Evolutionary conservation across 495 filamentous ascomycete species (phyloP), one percentile per base, ranked within the genome.

Genomic region (Aspergillus asperescens): DNA sequence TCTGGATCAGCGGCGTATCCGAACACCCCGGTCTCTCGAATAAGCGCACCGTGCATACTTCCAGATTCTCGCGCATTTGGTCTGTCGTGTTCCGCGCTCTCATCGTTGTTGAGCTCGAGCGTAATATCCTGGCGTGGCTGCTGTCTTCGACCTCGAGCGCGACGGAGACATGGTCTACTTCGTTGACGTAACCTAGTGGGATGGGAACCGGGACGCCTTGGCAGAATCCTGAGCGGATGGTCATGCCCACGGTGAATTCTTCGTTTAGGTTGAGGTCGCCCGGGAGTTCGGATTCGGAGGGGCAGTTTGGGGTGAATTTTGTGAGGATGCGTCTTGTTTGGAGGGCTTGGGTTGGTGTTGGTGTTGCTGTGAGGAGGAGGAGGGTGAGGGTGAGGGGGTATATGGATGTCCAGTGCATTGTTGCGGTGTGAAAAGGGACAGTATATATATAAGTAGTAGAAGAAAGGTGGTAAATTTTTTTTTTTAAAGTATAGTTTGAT

Each of bases 271-370:
- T 55, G 46, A 65, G 65, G 27, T 68, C 57, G 28, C 59, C 56
- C 12, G 42, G 42, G 20, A 40, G 52, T 42, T 43, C 60, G 58
- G 20, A 40, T 15, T 9, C 41, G 18, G 18, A 53, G 1, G 68
- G 69, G 27, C 71, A 74, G 44, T 31, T 55, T 7, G 68, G 63
- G 47, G 67, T 69, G 67, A 71, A 74, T 45, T 63, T 65, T 56
- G 70, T 63, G 62, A 62, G 66, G 29, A 71, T 52, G 16, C 64
- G 59, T 15, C 64, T 67, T 10, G 59, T 58, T 23, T 48, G 64
- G 13, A 55, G 34, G 32, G 70, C 65, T 15, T 50, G 44, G 16
- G 34, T 47, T 18, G 23, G 42, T n/a, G 67, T 57, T 31, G 66
- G 41, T 16, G 51, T 44, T 39, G 58, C 56, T 47, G 63, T 56